A percentile compares a stretch with the other conserved stretches of the same genome.
Evolutionary conservation across 495 filamentous ascomycete species (phyloP).

Genomic region (Acidomyces sp.): DNA sequence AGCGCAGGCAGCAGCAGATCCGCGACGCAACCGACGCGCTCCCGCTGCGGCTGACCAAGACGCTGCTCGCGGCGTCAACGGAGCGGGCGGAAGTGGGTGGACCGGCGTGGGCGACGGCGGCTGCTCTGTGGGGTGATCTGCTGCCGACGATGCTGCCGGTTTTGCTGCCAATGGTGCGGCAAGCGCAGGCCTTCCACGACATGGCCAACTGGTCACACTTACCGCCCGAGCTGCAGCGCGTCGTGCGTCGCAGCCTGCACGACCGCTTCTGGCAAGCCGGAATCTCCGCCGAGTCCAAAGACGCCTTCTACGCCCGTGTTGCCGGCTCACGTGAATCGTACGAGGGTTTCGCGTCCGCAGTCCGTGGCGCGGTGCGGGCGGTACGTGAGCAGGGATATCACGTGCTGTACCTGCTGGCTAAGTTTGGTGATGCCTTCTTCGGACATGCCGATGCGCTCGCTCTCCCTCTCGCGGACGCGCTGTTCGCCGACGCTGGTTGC

Average conservation of each 20-base stretch:
- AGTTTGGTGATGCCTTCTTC: slow-evolving; percentile 77
- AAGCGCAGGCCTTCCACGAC: slow-evolving; percentile 91
- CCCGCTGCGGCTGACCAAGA: slow-evolving; percentile 76
- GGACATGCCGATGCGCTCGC: slow-evolving; percentile 75
- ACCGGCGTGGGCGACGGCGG: slow-evolving; percentile 53
- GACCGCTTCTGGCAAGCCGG: slow-evolving; percentile 99
- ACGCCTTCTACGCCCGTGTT: slow-evolving; percentile 90
- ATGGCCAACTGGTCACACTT: slow-evolving; percentile 67
- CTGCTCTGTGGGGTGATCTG: slow-evolving; percentile 66
- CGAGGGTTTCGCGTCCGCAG: slow-evolving; percentile 86
- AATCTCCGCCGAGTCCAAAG: slow-evolving; percentile 85
- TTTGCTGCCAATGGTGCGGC: slow-evolving; percentile 71
- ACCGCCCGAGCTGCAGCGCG: slow-evolving; percentile 60
- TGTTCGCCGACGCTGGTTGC: slow-evolving; percentile 71
- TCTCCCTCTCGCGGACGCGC: slow-evolving; percentile 64
- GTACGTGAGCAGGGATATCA: slow-evolving; percentile 88
- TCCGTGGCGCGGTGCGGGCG: slow-evolving; percentile 73
- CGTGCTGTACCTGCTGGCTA: slow-evolving; percentile 85
- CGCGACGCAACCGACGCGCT: slow-evolving; percentile 51
- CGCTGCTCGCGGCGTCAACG: slow-evolving; percentile 74
- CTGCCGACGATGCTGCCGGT: slow-evolving; percentile 77
- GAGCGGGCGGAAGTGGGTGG: slow-evolving; percentile 68
- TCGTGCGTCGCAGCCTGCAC: slow-evolving; percentile 72
- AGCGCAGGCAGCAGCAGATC: slow-evolving; percentile 61
- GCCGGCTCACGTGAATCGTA: slow-evolving; percentile 74